phyloP scores from a whole-genome alignment of 306 rosid species.

The Lotus japonicus region DNA sequence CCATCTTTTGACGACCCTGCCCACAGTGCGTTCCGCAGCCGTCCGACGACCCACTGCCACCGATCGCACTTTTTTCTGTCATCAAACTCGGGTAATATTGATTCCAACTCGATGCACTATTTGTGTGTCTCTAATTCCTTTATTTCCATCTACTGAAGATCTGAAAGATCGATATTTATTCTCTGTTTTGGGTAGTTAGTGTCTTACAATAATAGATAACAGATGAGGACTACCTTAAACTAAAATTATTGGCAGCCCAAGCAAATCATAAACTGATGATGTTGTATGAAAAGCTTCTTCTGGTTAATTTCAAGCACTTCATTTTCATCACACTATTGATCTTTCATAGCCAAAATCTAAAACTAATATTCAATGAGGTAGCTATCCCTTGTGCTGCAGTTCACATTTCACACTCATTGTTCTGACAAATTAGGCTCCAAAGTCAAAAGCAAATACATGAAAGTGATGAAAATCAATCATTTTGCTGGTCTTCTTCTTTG shows the following conservation, averaged over 20 bases:
- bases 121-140: too few species aligned
- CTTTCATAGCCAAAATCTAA: neutral
- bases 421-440: too few species aligned
- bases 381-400: neutral
- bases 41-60: too few species aligned
- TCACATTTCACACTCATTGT: neutral
- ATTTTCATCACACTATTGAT: neutral
- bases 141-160: too few species aligned
- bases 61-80: too few species aligned
- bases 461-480: slow-evolving; percentile 50
- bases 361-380: slow-evolving; percentile 1
- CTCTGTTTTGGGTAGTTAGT: too few species aligned
- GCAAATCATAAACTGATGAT: neutral
- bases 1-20: too few species aligned
- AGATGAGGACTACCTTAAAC: neutral
- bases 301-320: neutral
- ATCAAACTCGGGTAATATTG: too few species aligned
- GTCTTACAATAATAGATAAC: neutral
- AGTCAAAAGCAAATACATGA: slow-evolving; percentile 20
- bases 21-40: too few species aligned
- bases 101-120: too few species aligned
- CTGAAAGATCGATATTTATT: too few species aligned
- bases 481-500: slow-evolving; percentile 22
- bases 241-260: neutral
- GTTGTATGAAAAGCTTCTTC: neutral